Evolutionary conservation across 1,139 yeast genomes (phyloP).

Genomic region (Saccharomycopsis hybrid): DNA sequence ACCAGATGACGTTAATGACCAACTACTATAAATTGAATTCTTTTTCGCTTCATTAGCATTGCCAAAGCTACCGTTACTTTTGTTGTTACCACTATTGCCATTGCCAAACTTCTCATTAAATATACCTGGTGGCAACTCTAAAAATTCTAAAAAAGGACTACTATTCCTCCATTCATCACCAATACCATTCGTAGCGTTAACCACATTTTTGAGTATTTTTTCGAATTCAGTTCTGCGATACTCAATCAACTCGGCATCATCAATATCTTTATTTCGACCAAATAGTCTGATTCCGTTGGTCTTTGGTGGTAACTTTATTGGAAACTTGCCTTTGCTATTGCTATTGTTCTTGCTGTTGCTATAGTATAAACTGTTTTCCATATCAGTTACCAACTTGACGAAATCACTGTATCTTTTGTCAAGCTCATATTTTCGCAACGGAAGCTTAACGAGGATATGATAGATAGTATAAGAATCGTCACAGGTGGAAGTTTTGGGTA

Average conservation of each 20-base stretch:
- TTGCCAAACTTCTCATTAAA: conserved; percentile 19
- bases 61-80: background rate
- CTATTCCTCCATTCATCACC: conserved; percentile 34
- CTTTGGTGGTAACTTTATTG: conserved; percentile 43
- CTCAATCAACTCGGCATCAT: conserved; percentile 33
- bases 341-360: conserved; percentile 29
- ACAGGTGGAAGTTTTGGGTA: conserved; percentile 10
- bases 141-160: conserved; percentile 30
- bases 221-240: conserved; percentile 45
- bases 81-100: background rate
- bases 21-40: background rate
- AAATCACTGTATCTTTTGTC: conserved; percentile 49
- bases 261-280: conserved; percentile 16
- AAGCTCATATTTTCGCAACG: conserved; percentile 29
- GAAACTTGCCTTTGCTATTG: too few relatives aligned
- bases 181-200: conserved; percentile 38
- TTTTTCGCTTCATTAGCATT: too few relatives aligned
- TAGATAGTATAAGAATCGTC: conserved; percentile 32
- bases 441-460: conserved; percentile 29
- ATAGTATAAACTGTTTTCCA: conserved; percentile 36
- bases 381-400: conserved; percentile 34
- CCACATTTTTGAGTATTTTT: conserved; percentile 40
- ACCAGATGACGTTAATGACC: conserved; percentile 3
- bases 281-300: conserved; percentile 7
- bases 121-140: conserved; percentile 30